Base-by-base conservation (phyloP, 225 moss, liverwort and hornwort genomes). In the Takakia lepidozioides region DNA sequence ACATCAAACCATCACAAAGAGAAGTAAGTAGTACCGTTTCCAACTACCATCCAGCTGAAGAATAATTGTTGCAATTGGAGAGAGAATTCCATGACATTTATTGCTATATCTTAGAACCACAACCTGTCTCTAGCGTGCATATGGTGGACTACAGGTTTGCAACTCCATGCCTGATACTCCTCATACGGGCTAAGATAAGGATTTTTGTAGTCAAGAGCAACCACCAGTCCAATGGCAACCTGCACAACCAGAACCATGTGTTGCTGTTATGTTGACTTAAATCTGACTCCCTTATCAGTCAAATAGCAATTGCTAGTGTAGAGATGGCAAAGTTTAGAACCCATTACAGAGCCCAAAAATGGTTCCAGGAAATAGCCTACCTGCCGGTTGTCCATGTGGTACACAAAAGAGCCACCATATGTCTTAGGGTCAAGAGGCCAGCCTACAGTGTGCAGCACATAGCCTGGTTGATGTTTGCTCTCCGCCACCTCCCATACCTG, bases 401-500 rank as follows among this genome's bases (percentile, higher is more conserved):
- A 88, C 21, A 82, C 1, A 67, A 88, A 88, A 40, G 79, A 66
- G 47, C 88, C 88, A 48, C 88, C 85, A 29, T 88, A 88, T 11
- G 88, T 88, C 25, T 52, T 71, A 49, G 36, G 32, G 60, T 88
- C 62, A 46, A 88, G 59, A 27, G 88, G 88, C 82, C 82, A 88
- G 25, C 88, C 88, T 38, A 88, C 49, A 13, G 88, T 88, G 56
- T 88, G 88, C 43, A 88, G 70, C 36, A 75, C 70, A 56, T 50
- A 57, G 55, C 88, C 88, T 51, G 82, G 88, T 51, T 51, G 67
- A 68, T 88, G 85, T 58, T 80, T 79, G 60, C 60, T 67, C 60
- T 75, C 58, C 63, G 85, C 82, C 46, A 88, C 63, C 73, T 88
- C 88, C 88, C 88, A 88, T 4, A 88, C 82, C 88, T 88, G 65